Evolutionary conservation across 1,284 basidiomycete genomes (phyloP).

Genomic region (Moesziomyces antarcticus): DNA sequence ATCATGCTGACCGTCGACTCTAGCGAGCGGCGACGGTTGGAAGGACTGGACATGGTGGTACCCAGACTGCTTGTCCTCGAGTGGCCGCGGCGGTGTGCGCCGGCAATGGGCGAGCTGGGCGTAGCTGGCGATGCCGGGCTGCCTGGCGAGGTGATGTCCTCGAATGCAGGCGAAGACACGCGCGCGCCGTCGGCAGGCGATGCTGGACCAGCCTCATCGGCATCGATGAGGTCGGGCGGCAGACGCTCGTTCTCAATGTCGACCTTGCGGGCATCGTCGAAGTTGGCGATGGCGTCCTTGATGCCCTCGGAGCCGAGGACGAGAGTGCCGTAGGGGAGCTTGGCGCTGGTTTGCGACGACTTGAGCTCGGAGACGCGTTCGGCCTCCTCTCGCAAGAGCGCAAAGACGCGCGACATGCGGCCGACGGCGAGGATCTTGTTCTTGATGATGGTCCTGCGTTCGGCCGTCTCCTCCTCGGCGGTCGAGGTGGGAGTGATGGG

Average conservation of each 20-base stretch:
- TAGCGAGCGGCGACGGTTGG: constrained; percentile 87
- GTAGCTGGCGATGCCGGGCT: constrained; percentile 42
- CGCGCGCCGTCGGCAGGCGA: constrained; percentile 72
- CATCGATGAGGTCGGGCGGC: constrained; percentile 93
- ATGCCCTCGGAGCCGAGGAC: constrained; percentile 93
- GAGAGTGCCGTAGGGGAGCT: constrained; percentile 85
- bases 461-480: constrained; percentile 73
- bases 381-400: constrained; percentile 97
- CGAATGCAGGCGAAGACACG: constrained; percentile 69
- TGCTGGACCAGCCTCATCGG: constrained; percentile 78
- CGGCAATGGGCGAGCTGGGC: constrained; percentile 49
- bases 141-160: constrained; percentile 36
- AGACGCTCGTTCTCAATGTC: constrained; percentile 94
- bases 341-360: constrained; percentile 81
- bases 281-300: constrained; percentile 91
- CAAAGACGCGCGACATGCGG: constrained; percentile 94
- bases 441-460: constrained; percentile 87
- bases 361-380: constrained; percentile 98
- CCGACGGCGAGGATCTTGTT: constrained; percentile 99
- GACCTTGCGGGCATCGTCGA: constrained; percentile 95
- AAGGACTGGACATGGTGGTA: constrained; percentile 95
- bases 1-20: constrained; percentile 97
- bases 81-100: constrained; percentile 50
- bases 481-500: constrained; percentile 38
- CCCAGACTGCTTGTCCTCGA: constrained; percentile 82